Evolutionary conservation across 495 filamentous ascomycete species (phyloP), one percentile per base, ranked within the genome.

Genomic region (Lasiosphaeriaceae sp.): DNA sequence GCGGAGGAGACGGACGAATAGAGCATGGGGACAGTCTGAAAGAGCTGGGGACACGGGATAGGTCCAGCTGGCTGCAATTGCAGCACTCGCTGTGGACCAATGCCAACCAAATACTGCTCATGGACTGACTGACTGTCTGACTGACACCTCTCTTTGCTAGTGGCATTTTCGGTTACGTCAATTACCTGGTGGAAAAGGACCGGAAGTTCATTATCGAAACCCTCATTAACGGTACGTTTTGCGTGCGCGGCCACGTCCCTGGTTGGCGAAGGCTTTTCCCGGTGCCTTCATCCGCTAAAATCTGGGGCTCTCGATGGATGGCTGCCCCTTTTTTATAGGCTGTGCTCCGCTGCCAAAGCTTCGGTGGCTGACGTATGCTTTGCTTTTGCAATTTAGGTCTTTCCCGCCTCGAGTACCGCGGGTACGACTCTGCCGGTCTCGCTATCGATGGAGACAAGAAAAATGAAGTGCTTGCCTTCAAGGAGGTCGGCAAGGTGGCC

Each of bases 121-220:
- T n/a, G n/a, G n/a, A n/a, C n/a, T n/a, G n/a, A n/a, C n/a, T n/a
- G n/a, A n/a, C n/a, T n/a, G n/a, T n/a, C n/a, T 6, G 37, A 12
- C 39, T 43, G 16, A 43, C 39, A 43, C 9, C n/a, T 14, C 16
- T 8, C 4, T 31, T 37, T 52, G 2, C 16, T 50, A 97, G 94
- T 86, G 94, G 94, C 74, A 98, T 98, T 73, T 97, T 97, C 78
- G 94, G 94, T 61, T 98, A 98, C 80, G 90, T 97, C 75, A 96
- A 84, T 65, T 86, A 85, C 75, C 75, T 90, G 68, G 90, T 97
- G 64, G 94, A 97, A 79, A 96, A 95, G 82, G 94, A 97, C 75
- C 83, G 95, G 66, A 90, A 88, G 71, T 91, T 85, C 78, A 94
- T 98, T 71, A 81, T 98, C 68, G 87, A 96, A 65, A 97, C 92